phyloP scores from a whole-genome alignment of 352 stramenopile species.

The Phytophthora chlamydospora region DNA sequence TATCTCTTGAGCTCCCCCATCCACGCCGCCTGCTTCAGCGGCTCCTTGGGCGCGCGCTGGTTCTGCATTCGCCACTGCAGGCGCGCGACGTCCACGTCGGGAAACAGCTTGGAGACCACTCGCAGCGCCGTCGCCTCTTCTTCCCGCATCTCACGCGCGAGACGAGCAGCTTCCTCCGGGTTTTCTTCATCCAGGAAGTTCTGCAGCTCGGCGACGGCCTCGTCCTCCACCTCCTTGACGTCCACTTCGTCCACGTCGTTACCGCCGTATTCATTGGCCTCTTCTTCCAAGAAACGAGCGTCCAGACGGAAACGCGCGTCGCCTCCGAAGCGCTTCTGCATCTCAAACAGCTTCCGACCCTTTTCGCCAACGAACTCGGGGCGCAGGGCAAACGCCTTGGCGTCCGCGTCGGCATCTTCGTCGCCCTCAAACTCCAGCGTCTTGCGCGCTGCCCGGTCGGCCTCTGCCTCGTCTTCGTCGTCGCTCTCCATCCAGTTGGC shows the following conservation, averaged over 20 bases:
- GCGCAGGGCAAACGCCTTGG: constrained; percentile 58
- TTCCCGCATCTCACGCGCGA: constrained; percentile 48
- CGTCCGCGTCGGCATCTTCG: constrained; percentile 37
- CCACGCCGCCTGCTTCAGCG: constrained; percentile 78
- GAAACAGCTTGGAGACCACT: constrained; percentile 64
- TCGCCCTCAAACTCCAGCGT: constrained; percentile 55
- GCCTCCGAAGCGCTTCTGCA: constrained; percentile 82
- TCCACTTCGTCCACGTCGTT: constrained; percentile 45
- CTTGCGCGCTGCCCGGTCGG: constrained; percentile 23
- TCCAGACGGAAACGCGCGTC: constrained; percentile 83
- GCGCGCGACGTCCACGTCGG: constrained; percentile 69
- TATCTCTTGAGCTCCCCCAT: constrained; percentile 80
- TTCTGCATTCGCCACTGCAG: constrained; percentile 59
- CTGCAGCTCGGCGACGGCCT: constrained; percentile 45
- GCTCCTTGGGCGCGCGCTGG: constrained; percentile 53
- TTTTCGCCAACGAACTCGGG: constrained; percentile 75
- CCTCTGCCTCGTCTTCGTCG: constrained; percentile 40
- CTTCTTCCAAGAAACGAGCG: constrained; percentile 73
- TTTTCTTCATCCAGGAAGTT: constrained; percentile 56
- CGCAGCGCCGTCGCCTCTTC: constrained; percentile 63
- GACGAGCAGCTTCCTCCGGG: constrained; percentile 32
- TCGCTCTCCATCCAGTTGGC: constrained; percentile 65
- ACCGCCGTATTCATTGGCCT: constrained; percentile 64
- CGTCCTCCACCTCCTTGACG: constrained; percentile 25
- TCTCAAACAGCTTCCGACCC: constrained; percentile 80